Percentiles rank a stretch among this genome's conserved stretches.
Conservation (phyloP, 2,329 filamentous ascomycete genomes). For the Pyricularia grisea region DNA sequence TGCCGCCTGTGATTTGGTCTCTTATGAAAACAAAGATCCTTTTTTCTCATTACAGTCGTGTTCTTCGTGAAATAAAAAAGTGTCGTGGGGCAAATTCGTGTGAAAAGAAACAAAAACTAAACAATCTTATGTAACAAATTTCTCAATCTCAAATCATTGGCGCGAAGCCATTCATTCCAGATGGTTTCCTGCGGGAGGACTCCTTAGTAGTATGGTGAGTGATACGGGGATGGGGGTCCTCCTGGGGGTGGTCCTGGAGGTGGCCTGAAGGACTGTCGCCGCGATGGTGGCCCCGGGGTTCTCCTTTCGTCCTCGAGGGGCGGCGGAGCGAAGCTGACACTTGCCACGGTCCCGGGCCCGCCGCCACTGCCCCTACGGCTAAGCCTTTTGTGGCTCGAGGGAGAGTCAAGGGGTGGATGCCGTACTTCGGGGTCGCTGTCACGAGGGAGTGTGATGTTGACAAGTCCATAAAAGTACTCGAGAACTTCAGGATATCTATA, state of each 20-base stretch:
- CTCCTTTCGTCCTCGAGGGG: constrained; percentile 25
- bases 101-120: constrained; percentile 3
- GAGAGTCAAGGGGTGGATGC: constrained; percentile 46
- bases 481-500: constrained; percentile 73
- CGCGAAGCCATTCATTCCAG: neutral
- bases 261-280: constrained; percentile 13
- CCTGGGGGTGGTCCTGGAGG: constrained; percentile 13
- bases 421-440: constrained; percentile 52
- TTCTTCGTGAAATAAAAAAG: neutral
- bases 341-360: constrained; percentile 24
- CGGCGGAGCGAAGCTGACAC: constrained; percentile 23
- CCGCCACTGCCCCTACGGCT: constrained; percentile 27
- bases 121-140: neutral
- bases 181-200: neutral
- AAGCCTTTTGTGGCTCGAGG: constrained; percentile 36
- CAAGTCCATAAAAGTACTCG: constrained; percentile 68
- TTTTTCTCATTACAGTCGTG: neutral
- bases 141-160: neutral
- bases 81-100: neutral
- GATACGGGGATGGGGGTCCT: neutral
- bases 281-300: constrained; percentile 22
- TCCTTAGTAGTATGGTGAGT: neutral
- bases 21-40: neutral
- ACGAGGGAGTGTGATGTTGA: constrained; percentile 54
- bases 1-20: neutral